A percentile compares a stretch with the other conserved stretches of the same genome.
Conservation (phyloP, 352 stramenopile species). For the Phytophthora rubi region DNA sequence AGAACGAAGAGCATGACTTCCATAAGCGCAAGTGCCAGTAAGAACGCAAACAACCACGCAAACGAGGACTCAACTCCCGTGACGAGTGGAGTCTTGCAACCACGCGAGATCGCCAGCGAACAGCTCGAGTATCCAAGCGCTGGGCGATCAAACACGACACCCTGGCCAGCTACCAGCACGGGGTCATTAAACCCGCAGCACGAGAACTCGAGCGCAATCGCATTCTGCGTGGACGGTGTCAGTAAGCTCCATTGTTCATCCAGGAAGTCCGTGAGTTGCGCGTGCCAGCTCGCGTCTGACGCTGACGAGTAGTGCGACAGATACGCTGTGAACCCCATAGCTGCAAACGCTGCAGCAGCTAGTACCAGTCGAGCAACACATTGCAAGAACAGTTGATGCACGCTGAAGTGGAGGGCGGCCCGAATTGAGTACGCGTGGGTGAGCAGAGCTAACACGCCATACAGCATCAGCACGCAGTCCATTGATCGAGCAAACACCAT, state of each 20-base stretch:
- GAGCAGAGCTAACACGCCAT: slow-evolving; percentile 32
- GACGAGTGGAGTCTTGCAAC: slow-evolving; percentile 43
- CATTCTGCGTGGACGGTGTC: slow-evolving; percentile 33
- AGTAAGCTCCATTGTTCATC: slow-evolving; percentile 52
- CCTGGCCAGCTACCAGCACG: slow-evolving; percentile 33
- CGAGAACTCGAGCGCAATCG: slow-evolving; percentile 48
- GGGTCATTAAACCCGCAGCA: slow-evolving; percentile 69
- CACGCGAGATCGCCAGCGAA: slow-evolving; percentile 41
- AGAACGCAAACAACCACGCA: slow-evolving; percentile 51
- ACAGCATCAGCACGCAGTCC: slow-evolving; percentile 42
- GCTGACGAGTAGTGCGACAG: slow-evolving; percentile 44
- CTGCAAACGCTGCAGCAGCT: slow-evolving; percentile 34
- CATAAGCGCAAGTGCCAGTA: slow-evolving; percentile 43
- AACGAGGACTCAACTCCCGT: slow-evolving; percentile 48
- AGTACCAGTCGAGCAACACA: slow-evolving; percentile 23
- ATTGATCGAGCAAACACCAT: slow-evolving; percentile 52
- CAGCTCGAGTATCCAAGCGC: slow-evolving; percentile 43
- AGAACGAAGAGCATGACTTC: slow-evolving; percentile 39
- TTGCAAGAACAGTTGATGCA: slow-evolving; percentile 59
- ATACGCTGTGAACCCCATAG: slow-evolving; percentile 41
- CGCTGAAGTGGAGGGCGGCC: slow-evolving; percentile 39
- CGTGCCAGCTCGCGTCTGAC: slow-evolving; percentile 32
- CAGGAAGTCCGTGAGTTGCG: slow-evolving; percentile 41
- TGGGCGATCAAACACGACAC: slow-evolving; percentile 55
- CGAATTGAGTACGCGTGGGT: slow-evolving; percentile 47